Evolutionary conservation across 179 eudicot species (phyloP).

Genomic region (Corrigiola litoralis): DNA sequence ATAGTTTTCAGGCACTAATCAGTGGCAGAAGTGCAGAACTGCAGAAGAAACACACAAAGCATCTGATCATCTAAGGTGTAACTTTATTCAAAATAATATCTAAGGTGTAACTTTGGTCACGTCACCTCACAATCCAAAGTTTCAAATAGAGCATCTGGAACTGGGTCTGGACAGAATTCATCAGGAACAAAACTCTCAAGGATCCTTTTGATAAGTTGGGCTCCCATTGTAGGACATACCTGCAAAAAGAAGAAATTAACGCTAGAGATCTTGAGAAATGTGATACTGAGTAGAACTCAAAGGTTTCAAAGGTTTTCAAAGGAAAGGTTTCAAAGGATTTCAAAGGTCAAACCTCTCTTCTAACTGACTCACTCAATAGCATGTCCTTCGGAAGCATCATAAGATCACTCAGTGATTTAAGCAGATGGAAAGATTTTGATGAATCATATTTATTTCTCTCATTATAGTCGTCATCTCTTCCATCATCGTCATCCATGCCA

Average conservation of each 20-base stretch:
- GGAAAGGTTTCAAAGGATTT: neutral
- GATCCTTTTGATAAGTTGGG: conserved; percentile 59
- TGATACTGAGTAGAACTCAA: no score
- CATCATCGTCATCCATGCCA: conserved; percentile 83
- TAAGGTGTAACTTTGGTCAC: neutral
- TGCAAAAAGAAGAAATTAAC: conserved; percentile 17
- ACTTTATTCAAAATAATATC: no score
- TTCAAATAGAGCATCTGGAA: conserved; percentile 57
- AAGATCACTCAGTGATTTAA: conserved; percentile 87
- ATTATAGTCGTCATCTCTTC: conserved; percentile 30
- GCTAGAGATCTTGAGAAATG: neutral
- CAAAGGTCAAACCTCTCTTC: conserved; percentile 58
- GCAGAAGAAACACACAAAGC: no score
- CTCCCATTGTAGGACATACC: conserved; percentile 79
- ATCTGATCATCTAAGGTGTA: no score
- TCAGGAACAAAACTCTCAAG: conserved; percentile 74
- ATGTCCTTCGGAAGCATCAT: conserved; percentile 97
- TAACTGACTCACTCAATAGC: conserved; percentile 58
- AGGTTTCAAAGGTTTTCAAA: neutral
- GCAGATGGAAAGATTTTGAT: conserved; percentile 69
- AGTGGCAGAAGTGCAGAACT: no score
- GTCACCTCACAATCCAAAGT: conserved; percentile 72
- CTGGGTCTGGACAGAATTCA: conserved; percentile 74
- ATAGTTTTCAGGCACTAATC: no score
- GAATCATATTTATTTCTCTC: conserved; percentile 26